These are phyloP conservation scores for Cystobasidium onofrii DNA, from an alignment of 768 basidiomycete species.

Conservation along the genomic window DNA sequence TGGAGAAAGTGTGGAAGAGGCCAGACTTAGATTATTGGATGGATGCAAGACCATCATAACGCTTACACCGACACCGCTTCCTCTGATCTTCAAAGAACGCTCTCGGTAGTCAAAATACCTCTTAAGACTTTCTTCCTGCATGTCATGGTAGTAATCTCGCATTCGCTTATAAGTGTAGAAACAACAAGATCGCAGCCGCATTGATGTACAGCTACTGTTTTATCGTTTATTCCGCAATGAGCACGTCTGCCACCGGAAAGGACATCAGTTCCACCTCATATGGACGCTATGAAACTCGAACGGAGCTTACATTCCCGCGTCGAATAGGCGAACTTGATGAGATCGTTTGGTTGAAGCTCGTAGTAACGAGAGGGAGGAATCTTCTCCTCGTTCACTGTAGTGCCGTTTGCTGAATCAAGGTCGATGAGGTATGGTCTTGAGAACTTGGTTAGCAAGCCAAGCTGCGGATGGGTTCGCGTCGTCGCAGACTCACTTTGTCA, in stretches of 20 bases:
- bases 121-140: no score
- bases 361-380: conserved; percentile 82
- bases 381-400: conserved; percentile 74
- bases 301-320: conserved; percentile 45
- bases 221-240: not conserved
- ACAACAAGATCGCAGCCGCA: not conserved
- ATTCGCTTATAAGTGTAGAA: no score
- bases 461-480: no score
- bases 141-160: no score
- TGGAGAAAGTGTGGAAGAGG: conserved; percentile 17
- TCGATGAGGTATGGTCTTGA: conserved; percentile 96
- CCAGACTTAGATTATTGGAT: conserved; percentile 11
- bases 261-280: not conserved
- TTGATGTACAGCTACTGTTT: not conserved
- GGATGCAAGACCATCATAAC: conserved; percentile 21
- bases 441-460: no score
- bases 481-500: conserved; percentile 61
- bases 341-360: conserved; percentile 67
- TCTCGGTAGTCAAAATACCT: not conserved
- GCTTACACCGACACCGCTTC: conserved; percentile 19
- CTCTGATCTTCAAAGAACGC: conserved; percentile 20
- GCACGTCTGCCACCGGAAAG: not conserved
- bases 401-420: conserved; percentile 95
- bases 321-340: conserved; percentile 50
- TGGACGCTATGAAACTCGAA: not conserved